These are phyloP conservation scores for Decorospora gaudefroyi DNA, from an alignment of 2,329 filamentous ascomycete species.

Conservation along the genomic window DNA sequence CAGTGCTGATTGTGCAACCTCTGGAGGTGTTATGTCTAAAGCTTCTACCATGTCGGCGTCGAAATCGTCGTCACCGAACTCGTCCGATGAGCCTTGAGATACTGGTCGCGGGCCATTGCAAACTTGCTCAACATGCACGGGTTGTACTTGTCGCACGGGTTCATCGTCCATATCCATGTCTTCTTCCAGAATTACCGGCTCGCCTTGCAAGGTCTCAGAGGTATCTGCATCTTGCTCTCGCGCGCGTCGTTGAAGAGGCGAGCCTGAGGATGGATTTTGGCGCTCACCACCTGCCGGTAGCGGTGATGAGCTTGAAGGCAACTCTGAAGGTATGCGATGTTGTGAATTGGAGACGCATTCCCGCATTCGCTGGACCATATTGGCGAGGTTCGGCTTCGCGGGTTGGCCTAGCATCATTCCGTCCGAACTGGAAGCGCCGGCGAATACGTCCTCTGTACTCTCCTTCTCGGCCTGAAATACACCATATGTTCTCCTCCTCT, in stretches of 20 bases:
- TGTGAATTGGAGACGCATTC: constrained; percentile 48
- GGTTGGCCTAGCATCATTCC: constrained; percentile 33
- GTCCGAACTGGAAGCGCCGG: constrained; percentile 40
- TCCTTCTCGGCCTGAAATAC: constrained; percentile 40
- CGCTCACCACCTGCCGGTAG: constrained; percentile 45
- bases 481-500: constrained; percentile 48
- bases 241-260: constrained; percentile 39
- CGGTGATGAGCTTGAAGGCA: constrained; percentile 55
- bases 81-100: constrained; percentile 39
- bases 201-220: constrained; percentile 13
- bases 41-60: constrained; percentile 43
- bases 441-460: constrained; percentile 34
- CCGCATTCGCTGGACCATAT: constrained; percentile 52
- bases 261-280: constrained; percentile 26
- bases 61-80: constrained; percentile 45
- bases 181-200: constrained; percentile 6
- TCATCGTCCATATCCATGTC: constrained; percentile 11
- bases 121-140: neutral
- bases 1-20: constrained; percentile 6
- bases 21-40: constrained; percentile 30
- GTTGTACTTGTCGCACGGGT: constrained; percentile 8
- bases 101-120: constrained; percentile 6
- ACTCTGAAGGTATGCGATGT: constrained; percentile 25
- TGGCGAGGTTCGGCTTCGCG: constrained; percentile 36
- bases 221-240: constrained; percentile 19